Conservation (phyloP, 495 filamentous ascomycete genomes). For the Penicillium cosmopolitanum region DNA sequence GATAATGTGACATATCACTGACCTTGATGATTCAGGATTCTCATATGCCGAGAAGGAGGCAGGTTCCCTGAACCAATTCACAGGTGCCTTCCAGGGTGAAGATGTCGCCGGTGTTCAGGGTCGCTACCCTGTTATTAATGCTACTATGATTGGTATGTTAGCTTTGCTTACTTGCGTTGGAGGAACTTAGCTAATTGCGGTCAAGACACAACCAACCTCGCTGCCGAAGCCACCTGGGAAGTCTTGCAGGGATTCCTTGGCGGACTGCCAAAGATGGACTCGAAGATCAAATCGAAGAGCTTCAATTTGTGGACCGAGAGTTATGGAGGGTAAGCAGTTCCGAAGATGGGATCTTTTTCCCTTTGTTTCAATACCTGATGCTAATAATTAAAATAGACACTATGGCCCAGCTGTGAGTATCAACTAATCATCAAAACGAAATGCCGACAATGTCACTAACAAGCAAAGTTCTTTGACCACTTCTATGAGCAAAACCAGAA, state of each 20-base stretch:
- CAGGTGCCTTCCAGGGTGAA: constrained; percentile 48
- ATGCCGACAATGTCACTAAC: neutral
- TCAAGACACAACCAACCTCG: constrained; percentile 56
- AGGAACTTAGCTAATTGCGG: neutral
- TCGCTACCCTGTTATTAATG: constrained; percentile 50
- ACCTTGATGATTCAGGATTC: constrained; percentile 42
- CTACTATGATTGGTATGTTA: constrained; percentile 43
- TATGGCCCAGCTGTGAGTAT: constrained; percentile 52
- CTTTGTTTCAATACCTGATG: neutral
- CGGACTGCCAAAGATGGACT: constrained; percentile 49
- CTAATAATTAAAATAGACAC: constrained; percentile 38
- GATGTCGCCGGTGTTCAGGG: constrained; percentile 47
- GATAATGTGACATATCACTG: neutral
- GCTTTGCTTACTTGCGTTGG: neutral
- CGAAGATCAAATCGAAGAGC: constrained; percentile 55
- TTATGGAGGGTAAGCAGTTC: constrained; percentile 61
- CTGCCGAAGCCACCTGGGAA: constrained; percentile 58
- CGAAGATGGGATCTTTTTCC: neutral
- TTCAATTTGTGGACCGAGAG: constrained; percentile 57
- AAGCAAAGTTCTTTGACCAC: constrained; percentile 49
- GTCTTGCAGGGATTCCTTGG: constrained; percentile 60
- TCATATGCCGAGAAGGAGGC: constrained; percentile 52
- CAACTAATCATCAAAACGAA: neutral
- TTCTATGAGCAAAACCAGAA: constrained; percentile 65
- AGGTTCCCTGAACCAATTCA: constrained; percentile 48